phyloP scores from a whole-genome alignment of 352 stramenopile species.

The Pythium rhizo-oryzae region DNA sequence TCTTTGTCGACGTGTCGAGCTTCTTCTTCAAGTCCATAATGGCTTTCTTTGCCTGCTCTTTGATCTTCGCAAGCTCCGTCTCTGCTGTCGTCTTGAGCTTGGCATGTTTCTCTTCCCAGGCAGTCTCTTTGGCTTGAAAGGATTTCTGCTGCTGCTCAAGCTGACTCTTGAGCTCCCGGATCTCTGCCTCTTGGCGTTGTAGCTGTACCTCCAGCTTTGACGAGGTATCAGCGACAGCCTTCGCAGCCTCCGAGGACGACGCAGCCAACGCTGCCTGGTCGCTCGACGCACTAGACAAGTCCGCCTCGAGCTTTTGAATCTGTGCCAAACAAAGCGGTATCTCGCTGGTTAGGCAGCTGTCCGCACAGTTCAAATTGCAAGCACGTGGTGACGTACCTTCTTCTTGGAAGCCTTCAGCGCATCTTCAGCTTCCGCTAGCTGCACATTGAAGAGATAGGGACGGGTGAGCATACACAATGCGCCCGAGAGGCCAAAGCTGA shows the following conservation, averaged over 20 bases:
- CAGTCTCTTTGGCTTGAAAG: constrained; percentile 45
- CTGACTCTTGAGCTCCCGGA: constrained; percentile 41
- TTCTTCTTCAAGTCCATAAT: constrained; percentile 85
- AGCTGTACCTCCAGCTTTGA: constrained; percentile 48
- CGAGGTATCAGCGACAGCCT: constrained; percentile 30
- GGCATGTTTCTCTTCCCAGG: constrained; percentile 66
- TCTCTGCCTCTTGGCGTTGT: constrained; percentile 39
- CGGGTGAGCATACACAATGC: neutral
- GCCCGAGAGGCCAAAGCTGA: too few species aligned
- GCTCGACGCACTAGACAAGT: constrained; percentile 40
- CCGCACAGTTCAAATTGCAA: too few species aligned
- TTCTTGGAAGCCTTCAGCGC: constrained; percentile 39
- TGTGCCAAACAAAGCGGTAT: constrained; percentile 19
- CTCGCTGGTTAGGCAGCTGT: neutral
- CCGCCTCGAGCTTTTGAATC: constrained; percentile 64
- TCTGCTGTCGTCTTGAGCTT: constrained; percentile 83
- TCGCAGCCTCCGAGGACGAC: constrained; percentile 41
- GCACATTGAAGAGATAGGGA: neutral
- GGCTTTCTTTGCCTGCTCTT: constrained; percentile 88
- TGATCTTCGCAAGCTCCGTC: constrained; percentile 78
- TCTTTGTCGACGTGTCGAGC: constrained; percentile 62
- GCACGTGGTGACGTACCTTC: constrained; percentile 38
- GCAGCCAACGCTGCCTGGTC: constrained; percentile 31
- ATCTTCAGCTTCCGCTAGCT: constrained; percentile 23
- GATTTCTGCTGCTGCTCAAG: constrained; percentile 59